phyloP scores from a whole-genome alignment of 2,329 filamentous ascomycete species.

The Beauveria rudraprayagi region DNA sequence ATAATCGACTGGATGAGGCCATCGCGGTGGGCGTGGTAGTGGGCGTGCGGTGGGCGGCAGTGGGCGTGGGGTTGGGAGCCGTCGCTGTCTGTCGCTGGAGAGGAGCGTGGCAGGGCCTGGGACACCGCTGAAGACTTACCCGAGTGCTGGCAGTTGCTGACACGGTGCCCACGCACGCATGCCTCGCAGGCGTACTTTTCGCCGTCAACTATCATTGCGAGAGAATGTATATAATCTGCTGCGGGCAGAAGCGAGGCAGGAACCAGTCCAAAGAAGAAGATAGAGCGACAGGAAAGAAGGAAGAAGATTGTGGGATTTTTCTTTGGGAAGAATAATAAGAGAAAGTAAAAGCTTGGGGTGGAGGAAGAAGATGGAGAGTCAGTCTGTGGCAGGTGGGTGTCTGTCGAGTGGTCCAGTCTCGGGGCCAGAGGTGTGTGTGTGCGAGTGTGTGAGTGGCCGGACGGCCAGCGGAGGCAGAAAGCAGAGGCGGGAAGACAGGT shows the following conservation, averaged over 20 bases:
- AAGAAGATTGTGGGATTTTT: background rate
- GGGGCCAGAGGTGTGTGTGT: background rate
- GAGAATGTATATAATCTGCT: slow-evolving; percentile 10
- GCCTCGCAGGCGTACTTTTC: slow-evolving; percentile 98
- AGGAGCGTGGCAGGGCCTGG: background rate
- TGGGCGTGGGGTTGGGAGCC: background rate
- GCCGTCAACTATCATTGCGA: slow-evolving; percentile 75
- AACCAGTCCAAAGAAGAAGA: background rate
- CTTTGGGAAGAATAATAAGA: slow-evolving; percentile 2
- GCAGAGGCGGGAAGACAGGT: background rate
- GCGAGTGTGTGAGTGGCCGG: background rate
- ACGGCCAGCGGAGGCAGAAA: background rate
- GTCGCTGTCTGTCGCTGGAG: background rate
- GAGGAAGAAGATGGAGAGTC: slow-evolving; percentile 6
- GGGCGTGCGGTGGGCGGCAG: background rate
- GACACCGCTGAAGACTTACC: slow-evolving; percentile 52
- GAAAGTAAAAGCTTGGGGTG: slow-evolving; percentile 6
- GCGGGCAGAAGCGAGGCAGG: slow-evolving; percentile 10
- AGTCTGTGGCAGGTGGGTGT: slow-evolving; percentile 1
- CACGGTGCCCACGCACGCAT: slow-evolving; percentile 95
- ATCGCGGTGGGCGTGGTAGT: background rate
- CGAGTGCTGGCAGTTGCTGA: slow-evolving; percentile 95
- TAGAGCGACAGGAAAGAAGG: background rate
- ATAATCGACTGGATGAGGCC: background rate
- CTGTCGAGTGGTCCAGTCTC: too few species aligned